Conservation (phyloP, 1,139 yeast species). For the Yarrowia galli region DNA sequence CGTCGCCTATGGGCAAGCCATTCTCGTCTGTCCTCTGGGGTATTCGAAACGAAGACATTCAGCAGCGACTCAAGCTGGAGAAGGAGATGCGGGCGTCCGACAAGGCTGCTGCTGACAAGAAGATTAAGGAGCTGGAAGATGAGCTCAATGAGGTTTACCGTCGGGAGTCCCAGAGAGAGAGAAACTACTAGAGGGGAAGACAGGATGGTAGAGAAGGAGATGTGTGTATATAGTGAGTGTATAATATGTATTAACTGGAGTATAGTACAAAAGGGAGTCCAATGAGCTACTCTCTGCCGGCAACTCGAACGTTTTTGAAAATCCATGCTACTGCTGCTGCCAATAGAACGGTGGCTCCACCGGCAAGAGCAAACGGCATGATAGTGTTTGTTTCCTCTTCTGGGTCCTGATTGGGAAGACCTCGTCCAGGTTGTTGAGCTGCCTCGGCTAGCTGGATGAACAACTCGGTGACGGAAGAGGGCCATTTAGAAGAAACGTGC, state of each 20-base stretch:
- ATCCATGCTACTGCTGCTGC: slow-evolving; percentile 38
- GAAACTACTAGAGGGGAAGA: background rate
- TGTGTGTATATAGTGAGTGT: slow-evolving; percentile 29
- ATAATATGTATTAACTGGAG: background rate
- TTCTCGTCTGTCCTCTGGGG: slow-evolving; percentile 34
- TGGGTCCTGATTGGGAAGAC: slow-evolving; percentile 82
- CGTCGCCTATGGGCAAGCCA: slow-evolving; percentile 38
- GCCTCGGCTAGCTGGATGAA: slow-evolving; percentile 90
- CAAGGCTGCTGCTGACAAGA: slow-evolving; percentile 34
- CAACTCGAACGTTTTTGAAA: slow-evolving; percentile 31
- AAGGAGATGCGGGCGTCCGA: slow-evolving; percentile 36
- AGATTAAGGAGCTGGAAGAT: slow-evolving; percentile 34
- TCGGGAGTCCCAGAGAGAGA: background rate
- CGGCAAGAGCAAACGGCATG: slow-evolving; percentile 54
- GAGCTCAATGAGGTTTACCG: slow-evolving; percentile 23
- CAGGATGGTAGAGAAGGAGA: background rate
- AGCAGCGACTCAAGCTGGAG: slow-evolving; percentile 31
- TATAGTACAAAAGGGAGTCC: no score
- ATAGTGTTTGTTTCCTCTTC: slow-evolving; percentile 62
- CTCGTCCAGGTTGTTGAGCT: slow-evolving; percentile 75
- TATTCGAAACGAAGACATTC: slow-evolving; percentile 34
- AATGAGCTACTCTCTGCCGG: slow-evolving; percentile 10
- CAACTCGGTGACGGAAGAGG: slow-evolving; percentile 81
- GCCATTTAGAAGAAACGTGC: slow-evolving; percentile 91
- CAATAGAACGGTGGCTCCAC: slow-evolving; percentile 32